Evolutionary conservation across 306 rosid genomes (phyloP).

Genomic region (Vicia villosa): DNA sequence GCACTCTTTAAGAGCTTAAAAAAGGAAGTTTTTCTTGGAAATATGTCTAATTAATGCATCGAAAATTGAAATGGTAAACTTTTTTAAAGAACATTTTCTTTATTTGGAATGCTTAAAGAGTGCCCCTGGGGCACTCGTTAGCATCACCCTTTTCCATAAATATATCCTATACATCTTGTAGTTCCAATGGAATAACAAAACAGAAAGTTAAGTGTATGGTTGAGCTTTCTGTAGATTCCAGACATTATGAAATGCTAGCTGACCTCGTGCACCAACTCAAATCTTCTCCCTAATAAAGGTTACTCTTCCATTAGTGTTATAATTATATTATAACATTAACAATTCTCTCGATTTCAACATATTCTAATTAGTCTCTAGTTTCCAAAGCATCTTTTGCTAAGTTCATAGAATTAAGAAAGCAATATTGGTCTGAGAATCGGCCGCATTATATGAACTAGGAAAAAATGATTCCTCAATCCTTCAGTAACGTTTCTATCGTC

Average conservation of each 20-base stretch:
- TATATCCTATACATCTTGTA: not conserved
- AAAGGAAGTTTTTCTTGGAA: too few species aligned
- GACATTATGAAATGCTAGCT: not conserved
- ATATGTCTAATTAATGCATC: too few species aligned
- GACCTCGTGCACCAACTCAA: not conserved
- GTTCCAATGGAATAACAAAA: slow-evolving; percentile 3
- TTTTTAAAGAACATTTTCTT: too few species aligned
- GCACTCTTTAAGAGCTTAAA: too few species aligned
- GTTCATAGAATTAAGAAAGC: slow-evolving; percentile 13
- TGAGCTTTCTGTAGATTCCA: slow-evolving; percentile 22
- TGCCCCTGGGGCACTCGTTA: too few species aligned
- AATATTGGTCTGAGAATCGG: slow-evolving; percentile 1
- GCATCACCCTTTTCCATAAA: too few species aligned
- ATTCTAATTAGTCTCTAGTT: slow-evolving; percentile 1
- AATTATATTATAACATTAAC: not conserved
- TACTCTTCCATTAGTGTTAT: not conserved
- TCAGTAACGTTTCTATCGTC: not conserved
- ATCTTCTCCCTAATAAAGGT: not conserved
- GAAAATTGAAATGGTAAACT: too few species aligned
- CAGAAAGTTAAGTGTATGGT: not conserved
- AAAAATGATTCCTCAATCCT: not conserved
- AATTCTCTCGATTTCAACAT: not conserved
- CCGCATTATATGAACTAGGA: not conserved
- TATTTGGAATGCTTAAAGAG: too few species aligned
- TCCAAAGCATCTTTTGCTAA: slow-evolving; percentile 30